These are phyloP conservation scores for Wickerhamomyces ciferrii DNA, from an alignment of 805 yeast genomes.

Conservation along the genomic window DNA sequence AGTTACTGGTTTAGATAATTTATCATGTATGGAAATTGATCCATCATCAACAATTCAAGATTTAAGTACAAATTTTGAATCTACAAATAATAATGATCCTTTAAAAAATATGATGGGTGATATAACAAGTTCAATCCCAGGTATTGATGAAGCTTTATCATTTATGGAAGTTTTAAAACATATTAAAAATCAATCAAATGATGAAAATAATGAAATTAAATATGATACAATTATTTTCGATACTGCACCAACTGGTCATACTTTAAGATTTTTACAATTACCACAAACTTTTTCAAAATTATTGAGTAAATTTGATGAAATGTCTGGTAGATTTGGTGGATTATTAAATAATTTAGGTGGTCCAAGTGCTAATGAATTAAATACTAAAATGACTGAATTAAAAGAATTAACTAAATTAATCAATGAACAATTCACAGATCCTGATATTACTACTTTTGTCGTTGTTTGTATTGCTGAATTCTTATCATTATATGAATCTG, in stretches of 20 bases:
- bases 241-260: conserved; percentile 99
- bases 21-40: conserved; percentile 98
- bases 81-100: conserved; percentile 41
- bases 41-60: conserved; percentile 93
- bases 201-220: conserved; percentile 32
- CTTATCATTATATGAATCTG: conserved; percentile 93
- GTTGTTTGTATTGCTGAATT: conserved; percentile 98
- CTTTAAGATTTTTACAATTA: conserved; percentile 87
- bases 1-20: conserved; percentile 82
- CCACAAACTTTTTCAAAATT: conserved; percentile 90
- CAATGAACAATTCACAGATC: conserved; percentile 91
- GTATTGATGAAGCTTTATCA: conserved; percentile 96
- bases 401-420: conserved; percentile 81
- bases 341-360: conserved; percentile 77
- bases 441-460: conserved; percentile 90
- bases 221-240: conserved; percentile 93
- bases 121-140: conserved; percentile 93
- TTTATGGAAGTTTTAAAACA: conserved; percentile 98
- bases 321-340: conserved; percentile 86
- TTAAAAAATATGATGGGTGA: conserved; percentile 76
- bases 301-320: conserved; percentile 79
- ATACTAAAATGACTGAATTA: conserved; percentile 72
- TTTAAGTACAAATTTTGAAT: conserved; percentile 49
- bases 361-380: conserved; percentile 54
- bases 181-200: conserved; percentile 67